Percentiles rank a stretch among this genome's conserved stretches.
phyloP scores from a whole-genome alignment of 768 basidiomycete species.

The Porpolomopsis calyptriformis region DNA sequence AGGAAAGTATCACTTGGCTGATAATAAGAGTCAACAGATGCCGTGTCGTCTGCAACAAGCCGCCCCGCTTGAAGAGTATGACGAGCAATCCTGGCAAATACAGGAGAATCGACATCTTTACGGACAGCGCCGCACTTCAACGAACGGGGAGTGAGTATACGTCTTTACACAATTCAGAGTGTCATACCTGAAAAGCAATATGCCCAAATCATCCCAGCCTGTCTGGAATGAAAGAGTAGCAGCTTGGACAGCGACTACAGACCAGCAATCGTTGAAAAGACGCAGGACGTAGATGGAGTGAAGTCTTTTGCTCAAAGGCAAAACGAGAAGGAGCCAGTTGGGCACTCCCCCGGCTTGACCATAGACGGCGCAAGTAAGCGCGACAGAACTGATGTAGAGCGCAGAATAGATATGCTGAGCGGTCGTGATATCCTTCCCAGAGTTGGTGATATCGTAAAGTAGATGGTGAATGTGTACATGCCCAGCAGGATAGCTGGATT shows the following conservation, averaged over 20 bases:
- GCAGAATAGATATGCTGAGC: conserved; percentile 73
- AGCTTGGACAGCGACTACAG: conserved; percentile 51
- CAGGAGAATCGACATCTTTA: conserved; percentile 91
- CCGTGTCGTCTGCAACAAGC: conserved; percentile 40
- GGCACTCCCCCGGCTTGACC: conserved; percentile 45
- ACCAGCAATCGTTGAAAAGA: conserved; percentile 94
- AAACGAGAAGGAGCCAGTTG: conserved; percentile 60
- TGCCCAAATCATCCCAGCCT: conserved; percentile 50
- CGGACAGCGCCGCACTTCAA: conserved; percentile 65
- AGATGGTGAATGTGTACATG: conserved; percentile 76
- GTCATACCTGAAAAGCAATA: conserved; percentile 62
- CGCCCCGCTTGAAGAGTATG: conserved; percentile 65
- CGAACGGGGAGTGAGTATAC: conserved; percentile 6
- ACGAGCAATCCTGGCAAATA: conserved; percentile 85
- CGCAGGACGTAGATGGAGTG: conserved; percentile 90
- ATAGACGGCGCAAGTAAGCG: conserved; percentile 63
- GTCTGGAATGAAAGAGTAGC: conserved; percentile 57
- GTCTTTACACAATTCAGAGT: conserved; percentile 2
- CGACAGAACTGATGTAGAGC: conserved; percentile 61
- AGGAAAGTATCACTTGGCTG: conserved; percentile 52
- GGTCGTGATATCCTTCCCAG: conserved; percentile 45
- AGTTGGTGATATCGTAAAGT: conserved; percentile 53
- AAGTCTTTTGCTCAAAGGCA: conserved; percentile 84
- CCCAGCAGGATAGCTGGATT: conserved; percentile 81
- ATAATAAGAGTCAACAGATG: conserved; percentile 38